phyloP scores from a whole-genome alignment of 352 stramenopile genomes.

The Globisporangium abappressorium region DNA sequence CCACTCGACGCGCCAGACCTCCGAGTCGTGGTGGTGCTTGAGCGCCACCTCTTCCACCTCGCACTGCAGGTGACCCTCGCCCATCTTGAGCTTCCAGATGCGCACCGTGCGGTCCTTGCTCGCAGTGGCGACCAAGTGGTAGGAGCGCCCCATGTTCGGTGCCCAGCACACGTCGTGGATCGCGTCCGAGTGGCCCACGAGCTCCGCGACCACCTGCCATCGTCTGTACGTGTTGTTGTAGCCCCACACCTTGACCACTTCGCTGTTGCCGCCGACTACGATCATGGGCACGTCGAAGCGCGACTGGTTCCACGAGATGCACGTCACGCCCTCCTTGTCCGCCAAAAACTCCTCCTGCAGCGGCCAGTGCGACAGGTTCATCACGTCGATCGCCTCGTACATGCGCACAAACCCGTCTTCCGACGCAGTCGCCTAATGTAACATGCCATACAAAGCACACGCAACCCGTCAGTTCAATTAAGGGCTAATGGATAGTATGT shows the following conservation, averaged over 20 bases:
- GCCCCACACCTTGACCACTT: conserved; percentile 88
- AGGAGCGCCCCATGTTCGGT: conserved; percentile 92
- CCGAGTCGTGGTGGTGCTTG: conserved; percentile 84
- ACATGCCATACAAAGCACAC: not conserved
- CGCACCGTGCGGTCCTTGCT: conserved; percentile 90
- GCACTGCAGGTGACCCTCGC: conserved; percentile 59
- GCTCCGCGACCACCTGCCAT: conserved; percentile 84
- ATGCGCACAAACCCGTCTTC: conserved; percentile 94
- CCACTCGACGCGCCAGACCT: conserved; percentile 96
- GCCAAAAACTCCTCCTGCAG: conserved; percentile 86
- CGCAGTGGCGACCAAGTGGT: conserved; percentile 92
- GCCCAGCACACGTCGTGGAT: conserved; percentile 97
- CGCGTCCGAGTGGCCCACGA: conserved; percentile 81
- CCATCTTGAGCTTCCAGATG: conserved; percentile 83
- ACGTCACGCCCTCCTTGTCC: conserved; percentile 86
- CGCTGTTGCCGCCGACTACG: conserved; percentile 89
- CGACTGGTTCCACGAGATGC: conserved; percentile 93
- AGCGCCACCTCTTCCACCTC: conserved; percentile 71
- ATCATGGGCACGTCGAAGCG: conserved; percentile 95
- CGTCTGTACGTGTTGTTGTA: conserved; percentile 87
- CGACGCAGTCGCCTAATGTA: conserved; percentile 84
- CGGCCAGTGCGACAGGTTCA: conserved; percentile 95
- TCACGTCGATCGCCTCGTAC: conserved; percentile 94
- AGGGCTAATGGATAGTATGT: not conserved
- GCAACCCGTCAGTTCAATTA: not conserved